These are phyloP conservation scores for Colletotrichum sp. DNA, from an alignment of 2,329 filamentous ascomycete genomes.

Conservation along the genomic window DNA sequence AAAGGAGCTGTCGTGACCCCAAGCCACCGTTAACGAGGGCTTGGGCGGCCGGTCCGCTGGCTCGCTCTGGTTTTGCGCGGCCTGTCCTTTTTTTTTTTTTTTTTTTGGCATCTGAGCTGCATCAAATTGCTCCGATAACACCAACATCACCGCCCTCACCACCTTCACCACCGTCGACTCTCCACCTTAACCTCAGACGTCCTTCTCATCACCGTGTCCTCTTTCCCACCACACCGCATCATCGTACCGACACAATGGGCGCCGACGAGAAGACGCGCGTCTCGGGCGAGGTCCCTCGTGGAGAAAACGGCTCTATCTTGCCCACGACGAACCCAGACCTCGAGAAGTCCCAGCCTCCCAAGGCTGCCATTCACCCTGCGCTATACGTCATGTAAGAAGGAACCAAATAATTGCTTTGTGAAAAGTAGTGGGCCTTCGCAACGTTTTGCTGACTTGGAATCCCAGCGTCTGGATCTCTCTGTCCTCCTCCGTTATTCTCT, in stretches of 20 bases:
- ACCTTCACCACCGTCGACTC: neutral
- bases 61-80: too few relatives aligned
- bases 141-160: neutral
- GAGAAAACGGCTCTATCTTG: conserved; percentile 66
- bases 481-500: conserved; percentile 93
- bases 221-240: neutral
- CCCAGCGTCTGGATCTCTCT: conserved; percentile 87
- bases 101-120: neutral
- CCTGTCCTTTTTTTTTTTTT: neutral
- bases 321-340: conserved; percentile 80
- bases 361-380: conserved; percentile 75
- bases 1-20: too few relatives aligned
- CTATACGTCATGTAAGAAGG: conserved; percentile 76
- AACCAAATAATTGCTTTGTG: neutral
- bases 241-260: conserved; percentile 18
- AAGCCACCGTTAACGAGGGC: too few relatives aligned
- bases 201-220: neutral
- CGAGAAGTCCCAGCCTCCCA: conserved; percentile 72
- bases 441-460: neutral
- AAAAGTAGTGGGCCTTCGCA: neutral
- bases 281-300: conserved; percentile 76
- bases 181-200: neutral
- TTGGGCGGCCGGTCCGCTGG: too few relatives aligned
- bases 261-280: conserved; percentile 80
- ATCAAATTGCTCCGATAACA: neutral